Evolutionary conservation across 2,329 filamentous ascomycete genomes (phyloP).

Genomic region (Penicillium sp.): DNA sequence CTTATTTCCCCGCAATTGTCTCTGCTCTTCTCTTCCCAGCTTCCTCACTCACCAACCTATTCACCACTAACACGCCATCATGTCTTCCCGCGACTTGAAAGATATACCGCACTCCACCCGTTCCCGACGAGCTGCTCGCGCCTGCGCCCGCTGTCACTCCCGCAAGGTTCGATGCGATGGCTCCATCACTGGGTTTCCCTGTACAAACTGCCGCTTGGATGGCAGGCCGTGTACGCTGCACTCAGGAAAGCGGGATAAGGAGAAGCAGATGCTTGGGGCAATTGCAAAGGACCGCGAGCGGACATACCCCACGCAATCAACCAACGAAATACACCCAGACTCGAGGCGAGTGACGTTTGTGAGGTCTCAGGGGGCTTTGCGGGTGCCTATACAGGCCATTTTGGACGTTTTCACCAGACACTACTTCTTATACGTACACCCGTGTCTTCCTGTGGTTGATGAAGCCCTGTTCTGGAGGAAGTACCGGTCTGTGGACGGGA

Average conservation of each 20-base stretch:
- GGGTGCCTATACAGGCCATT: conserved; percentile 14
- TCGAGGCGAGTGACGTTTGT: conserved; percentile 9
- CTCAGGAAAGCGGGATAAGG: conserved; percentile 16
- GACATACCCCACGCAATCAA: conserved; percentile 1
- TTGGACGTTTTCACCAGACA: conserved; percentile 20
- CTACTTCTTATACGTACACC: conserved; percentile 24
- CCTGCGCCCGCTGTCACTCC: conserved; percentile 20
- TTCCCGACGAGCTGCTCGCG: conserved; percentile 19
- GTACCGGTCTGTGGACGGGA: conserved; percentile 16
- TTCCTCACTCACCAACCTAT: neutral
- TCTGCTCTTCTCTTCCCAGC: neutral
- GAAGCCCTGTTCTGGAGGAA: conserved; percentile 21
- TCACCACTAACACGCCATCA: neutral
- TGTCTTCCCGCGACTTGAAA: conserved; percentile 2
- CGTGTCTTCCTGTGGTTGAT: conserved; percentile 20
- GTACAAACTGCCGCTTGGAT: conserved; percentile 24
- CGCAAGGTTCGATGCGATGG: conserved; percentile 24
- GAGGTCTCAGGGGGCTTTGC: conserved; percentile 13
- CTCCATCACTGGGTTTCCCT: conserved; percentile 23
- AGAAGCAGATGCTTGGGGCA: conserved; percentile 13
- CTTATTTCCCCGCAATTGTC: conserved; percentile 8
- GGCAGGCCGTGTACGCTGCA: conserved; percentile 17
- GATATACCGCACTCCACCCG: neutral
- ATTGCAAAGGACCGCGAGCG: conserved; percentile 4
- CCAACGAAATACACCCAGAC: neutral